These are phyloP conservation scores for Colletotrichum sidae DNA, from an alignment of 2,329 filamentous ascomycete species.

Conservation along the genomic window DNA sequence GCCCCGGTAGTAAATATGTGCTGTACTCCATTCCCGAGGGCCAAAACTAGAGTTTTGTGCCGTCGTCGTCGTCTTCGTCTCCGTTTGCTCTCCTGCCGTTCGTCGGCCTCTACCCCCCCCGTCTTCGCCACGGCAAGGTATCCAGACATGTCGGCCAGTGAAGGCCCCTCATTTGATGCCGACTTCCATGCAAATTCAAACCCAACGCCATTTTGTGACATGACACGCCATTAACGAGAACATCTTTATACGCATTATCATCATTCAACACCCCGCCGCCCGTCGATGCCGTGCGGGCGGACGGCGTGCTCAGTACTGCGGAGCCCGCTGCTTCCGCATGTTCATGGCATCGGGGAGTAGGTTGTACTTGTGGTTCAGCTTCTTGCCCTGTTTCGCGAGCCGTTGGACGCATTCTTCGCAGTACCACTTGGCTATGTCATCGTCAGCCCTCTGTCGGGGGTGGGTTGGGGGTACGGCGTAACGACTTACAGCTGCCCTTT, in stretches of 20 bases:
- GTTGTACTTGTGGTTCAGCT: slow-evolving; percentile 58
- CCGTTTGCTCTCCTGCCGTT: too few relatives aligned
- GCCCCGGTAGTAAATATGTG: slow-evolving; percentile 23
- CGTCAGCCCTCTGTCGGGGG: slow-evolving; percentile 12
- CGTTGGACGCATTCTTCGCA: slow-evolving; percentile 82
- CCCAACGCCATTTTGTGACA: slow-evolving; percentile 19
- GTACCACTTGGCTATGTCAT: slow-evolving; percentile 78
- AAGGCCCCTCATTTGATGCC: background rate
- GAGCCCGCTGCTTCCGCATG: slow-evolving; percentile 28
- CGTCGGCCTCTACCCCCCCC: slow-evolving; percentile 4
- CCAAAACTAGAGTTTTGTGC: slow-evolving; percentile 14
- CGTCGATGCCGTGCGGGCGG: background rate
- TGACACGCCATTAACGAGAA: slow-evolving; percentile 12
- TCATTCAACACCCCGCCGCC: background rate
- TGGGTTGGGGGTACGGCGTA: background rate
- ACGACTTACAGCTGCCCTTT: slow-evolving; percentile 76
- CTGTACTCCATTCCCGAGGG: slow-evolving; percentile 29
- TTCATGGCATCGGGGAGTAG: slow-evolving; percentile 24
- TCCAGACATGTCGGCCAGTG: slow-evolving; percentile 18
- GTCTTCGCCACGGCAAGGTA: slow-evolving; percentile 13
- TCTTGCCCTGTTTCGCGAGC: slow-evolving; percentile 67
- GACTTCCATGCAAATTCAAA: slow-evolving; percentile 16
- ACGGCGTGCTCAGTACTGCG: slow-evolving; percentile 10
- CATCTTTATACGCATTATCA: background rate
- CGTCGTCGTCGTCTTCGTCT: background rate